Evolutionary conservation across 306 rosid genomes (phyloP).

Genomic region (Ammopiptanthus mongolicus): DNA sequence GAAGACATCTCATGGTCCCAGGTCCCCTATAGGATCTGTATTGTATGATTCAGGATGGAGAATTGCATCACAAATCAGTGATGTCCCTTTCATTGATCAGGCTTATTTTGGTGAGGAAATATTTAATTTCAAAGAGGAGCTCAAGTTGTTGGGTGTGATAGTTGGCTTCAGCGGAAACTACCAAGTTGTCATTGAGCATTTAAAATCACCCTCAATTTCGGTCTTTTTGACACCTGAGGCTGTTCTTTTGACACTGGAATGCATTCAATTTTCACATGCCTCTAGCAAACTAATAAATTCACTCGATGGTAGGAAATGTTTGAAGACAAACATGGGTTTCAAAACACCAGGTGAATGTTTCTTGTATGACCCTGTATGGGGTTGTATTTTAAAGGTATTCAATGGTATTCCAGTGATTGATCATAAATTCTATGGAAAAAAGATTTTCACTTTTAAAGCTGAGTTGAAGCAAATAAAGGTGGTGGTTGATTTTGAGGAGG

Average conservation of each 20-base stretch:
- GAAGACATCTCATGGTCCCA: conserved; percentile 47
- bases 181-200: conserved; percentile 41
- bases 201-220: conserved; percentile 42
- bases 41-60: conserved; percentile 45
- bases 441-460: conserved; percentile 13
- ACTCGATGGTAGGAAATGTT: conserved; percentile 28
- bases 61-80: conserved; percentile 49
- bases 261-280: background rate
- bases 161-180: conserved; percentile 28
- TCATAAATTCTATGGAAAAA: conserved; percentile 35
- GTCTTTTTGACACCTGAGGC: conserved; percentile 35
- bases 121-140: conserved; percentile 36
- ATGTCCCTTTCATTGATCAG: conserved; percentile 58
- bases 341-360: conserved; percentile 46
- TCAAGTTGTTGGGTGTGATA: conserved; percentile 55
- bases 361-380: conserved; percentile 55
- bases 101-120: conserved; percentile 50
- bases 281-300: conserved; percentile 19
- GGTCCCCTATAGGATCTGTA: conserved; percentile 60
- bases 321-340: conserved; percentile 58
- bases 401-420: conserved; percentile 48
- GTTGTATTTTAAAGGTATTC: conserved; percentile 55
- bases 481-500: conserved; percentile 51
- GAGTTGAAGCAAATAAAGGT: conserved; percentile 48
- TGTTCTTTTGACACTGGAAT: conserved; percentile 41